Evolutionary conservation across 331 rosid genomes (phyloP).

Genomic region (Prunus yedoensis): DNA sequence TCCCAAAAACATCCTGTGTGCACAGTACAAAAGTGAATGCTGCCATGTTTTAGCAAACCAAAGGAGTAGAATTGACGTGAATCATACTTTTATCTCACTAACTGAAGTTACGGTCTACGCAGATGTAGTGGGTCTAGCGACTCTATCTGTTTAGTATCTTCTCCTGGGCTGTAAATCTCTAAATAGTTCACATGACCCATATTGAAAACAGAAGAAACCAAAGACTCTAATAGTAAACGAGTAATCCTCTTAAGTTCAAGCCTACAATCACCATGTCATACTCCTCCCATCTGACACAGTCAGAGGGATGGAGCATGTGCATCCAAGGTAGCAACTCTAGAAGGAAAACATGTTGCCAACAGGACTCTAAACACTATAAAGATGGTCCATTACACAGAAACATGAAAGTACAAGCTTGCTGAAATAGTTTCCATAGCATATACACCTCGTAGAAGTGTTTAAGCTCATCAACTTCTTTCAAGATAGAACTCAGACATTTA

Average conservation of each 20-base stretch:
- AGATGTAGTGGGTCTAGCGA: neutral
- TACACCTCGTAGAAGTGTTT: neutral
- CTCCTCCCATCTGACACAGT: neutral
- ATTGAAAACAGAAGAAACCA: neutral
- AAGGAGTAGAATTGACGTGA: neutral
- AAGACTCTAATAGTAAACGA: neutral
- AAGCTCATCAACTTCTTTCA: neutral
- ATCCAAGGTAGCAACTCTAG: neutral
- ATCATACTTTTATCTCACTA: neutral
- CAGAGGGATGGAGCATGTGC: too few species aligned
- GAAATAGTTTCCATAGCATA: neutral
- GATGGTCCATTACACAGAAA: neutral
- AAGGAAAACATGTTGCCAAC: neutral
- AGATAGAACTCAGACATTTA: neutral
- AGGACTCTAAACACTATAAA: neutral
- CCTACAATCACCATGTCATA: neutral
- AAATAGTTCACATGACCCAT: neutral
- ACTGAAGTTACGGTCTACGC: neutral
- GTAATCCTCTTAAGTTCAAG: neutral
- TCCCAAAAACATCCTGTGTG: slow-evolving; percentile 68
- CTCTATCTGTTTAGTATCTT: neutral
- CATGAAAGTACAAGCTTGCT: neutral
- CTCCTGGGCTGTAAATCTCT: neutral
- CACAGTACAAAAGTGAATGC: neutral
- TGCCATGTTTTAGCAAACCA: neutral